These are phyloP conservation scores for Tremella fuciformis DNA, from an alignment of 768 basidiomycete genomes.

Conservation along the genomic window DNA sequence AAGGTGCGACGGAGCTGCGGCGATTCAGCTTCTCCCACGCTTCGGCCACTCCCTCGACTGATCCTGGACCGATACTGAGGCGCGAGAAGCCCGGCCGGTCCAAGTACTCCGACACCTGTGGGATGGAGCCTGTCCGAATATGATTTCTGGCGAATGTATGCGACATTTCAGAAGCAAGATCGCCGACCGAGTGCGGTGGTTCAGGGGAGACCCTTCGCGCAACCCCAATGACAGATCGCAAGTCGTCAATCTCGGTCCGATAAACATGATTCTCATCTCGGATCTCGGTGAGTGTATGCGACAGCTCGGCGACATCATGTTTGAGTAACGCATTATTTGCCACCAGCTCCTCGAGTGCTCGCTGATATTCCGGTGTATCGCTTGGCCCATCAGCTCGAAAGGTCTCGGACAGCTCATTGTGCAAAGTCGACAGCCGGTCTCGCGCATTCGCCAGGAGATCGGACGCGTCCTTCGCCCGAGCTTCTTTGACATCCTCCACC, in stretches of 20 bases:
- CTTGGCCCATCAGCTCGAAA: slow-evolving; percentile 31
- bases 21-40: slow-evolving; percentile 36
- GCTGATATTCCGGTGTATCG: slow-evolving; percentile 42
- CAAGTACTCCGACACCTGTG: slow-evolving; percentile 14
- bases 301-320: slow-evolving; percentile 75
- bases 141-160: slow-evolving; percentile 17
- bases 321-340: slow-evolving; percentile 79
- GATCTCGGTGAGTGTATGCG: slow-evolving; percentile 67
- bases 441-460: slow-evolving; percentile 45
- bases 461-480: slow-evolving; percentile 40
- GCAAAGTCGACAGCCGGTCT: slow-evolving; percentile 36
- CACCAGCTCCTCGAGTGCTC: slow-evolving; percentile 78
- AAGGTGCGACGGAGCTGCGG: slow-evolving; percentile 38
- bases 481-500: slow-evolving; percentile 42
- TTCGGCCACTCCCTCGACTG: slow-evolving; percentile 21
- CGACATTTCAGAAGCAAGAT: slow-evolving; percentile 29
- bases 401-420: slow-evolving; percentile 41
- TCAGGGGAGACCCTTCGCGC: slow-evolving; percentile 29
- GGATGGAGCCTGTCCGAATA: slow-evolving; percentile 38
- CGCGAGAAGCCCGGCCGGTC: slow-evolving; percentile 27
- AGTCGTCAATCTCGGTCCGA: slow-evolving; percentile 74
- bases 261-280: slow-evolving; percentile 70
- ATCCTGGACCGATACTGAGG: slow-evolving; percentile 24
- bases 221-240: slow-evolving; percentile 56
- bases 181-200: slow-evolving; percentile 8